phyloP scores from a whole-genome alignment of 163 green algal genomes.

The Scenedesmus sp. region DNA sequence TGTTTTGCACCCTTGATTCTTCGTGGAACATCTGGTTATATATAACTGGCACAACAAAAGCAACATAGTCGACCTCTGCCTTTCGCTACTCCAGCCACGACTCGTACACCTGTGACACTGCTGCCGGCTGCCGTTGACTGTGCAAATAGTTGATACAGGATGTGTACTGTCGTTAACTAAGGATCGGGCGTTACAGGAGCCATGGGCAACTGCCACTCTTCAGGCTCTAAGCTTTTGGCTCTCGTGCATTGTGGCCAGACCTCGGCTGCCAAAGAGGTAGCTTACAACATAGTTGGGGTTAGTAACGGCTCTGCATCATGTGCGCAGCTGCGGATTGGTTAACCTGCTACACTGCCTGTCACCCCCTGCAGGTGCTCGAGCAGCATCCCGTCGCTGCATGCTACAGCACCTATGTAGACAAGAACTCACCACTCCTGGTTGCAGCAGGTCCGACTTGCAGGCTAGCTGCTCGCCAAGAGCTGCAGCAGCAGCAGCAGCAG shows the following conservation, averaged over 20 bases:
- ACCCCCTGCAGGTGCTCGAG: constrained; percentile 33
- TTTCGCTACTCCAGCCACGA: neutral
- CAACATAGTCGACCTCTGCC: neutral
- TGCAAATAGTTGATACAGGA: neutral
- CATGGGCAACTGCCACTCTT: neutral
- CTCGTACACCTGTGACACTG: neutral
- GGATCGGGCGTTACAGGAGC: neutral
- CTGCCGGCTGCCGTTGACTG: neutral
- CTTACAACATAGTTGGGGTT: neutral
- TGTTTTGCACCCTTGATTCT: no score
- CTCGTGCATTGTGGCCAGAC: neutral
- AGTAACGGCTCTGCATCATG: neutral
- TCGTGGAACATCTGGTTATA: neutral
- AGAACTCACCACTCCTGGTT: constrained; percentile 20
- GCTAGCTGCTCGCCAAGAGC: neutral
- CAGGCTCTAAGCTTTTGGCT: neutral
- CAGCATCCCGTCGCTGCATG: neutral
- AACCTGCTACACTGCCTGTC: neutral
- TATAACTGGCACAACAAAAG: neutral
- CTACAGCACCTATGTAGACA: constrained; percentile 24
- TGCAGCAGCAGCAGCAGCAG: neutral
- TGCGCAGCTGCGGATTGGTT: neutral
- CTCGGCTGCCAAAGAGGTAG: neutral
- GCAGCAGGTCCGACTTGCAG: constrained; percentile 25
- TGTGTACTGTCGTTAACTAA: neutral